phyloP scores from a whole-genome alignment of 2,329 filamentous ascomycete species.

The Thielaviopsis punctulata region DNA sequence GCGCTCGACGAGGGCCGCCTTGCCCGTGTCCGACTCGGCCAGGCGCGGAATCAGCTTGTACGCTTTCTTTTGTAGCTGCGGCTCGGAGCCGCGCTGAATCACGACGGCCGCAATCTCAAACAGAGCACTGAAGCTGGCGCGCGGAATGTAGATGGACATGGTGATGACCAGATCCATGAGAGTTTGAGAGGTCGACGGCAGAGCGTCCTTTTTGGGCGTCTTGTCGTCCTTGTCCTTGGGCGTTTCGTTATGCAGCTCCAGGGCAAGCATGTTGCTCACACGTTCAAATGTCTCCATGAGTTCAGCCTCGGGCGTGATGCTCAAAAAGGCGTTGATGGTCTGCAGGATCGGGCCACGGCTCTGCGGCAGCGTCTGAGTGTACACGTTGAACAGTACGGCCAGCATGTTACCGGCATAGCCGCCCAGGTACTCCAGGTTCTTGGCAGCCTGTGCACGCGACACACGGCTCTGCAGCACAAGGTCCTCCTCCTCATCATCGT shows the following conservation, averaged over 20 bases:
- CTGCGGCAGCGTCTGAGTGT: slow-evolving; percentile 87
- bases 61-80: slow-evolving; percentile 94
- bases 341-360: slow-evolving; percentile 80
- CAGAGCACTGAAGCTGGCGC: slow-evolving; percentile 66
- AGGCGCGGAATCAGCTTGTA: slow-evolving; percentile 94
- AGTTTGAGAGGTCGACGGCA: slow-evolving; percentile 86
- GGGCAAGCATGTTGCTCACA: slow-evolving; percentile 68
- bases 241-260: slow-evolving; percentile 41
- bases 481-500: slow-evolving; percentile 46
- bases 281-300: slow-evolving; percentile 77
- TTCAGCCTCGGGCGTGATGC: slow-evolving; percentile 63
- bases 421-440: slow-evolving; percentile 69
- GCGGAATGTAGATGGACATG: slow-evolving; percentile 81
- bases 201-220: slow-evolving; percentile 42
- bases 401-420: slow-evolving; percentile 73
- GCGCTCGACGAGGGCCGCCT: slow-evolving; percentile 57
- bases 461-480: slow-evolving; percentile 64
- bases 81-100: slow-evolving; percentile 64
- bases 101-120: slow-evolving; percentile 78
- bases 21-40: slow-evolving; percentile 62
- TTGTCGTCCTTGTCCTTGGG: slow-evolving; percentile 47
- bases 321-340: slow-evolving; percentile 87
- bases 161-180: slow-evolving; percentile 95
- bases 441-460: slow-evolving; percentile 53
- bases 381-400: slow-evolving; percentile 96